Percentiles rank a stretch among this genome's conserved stretches.
These are phyloP conservation scores for Elsinoe perseae DNA, from an alignment of 2,329 filamentous ascomycete species.

Conservation along the genomic window DNA sequence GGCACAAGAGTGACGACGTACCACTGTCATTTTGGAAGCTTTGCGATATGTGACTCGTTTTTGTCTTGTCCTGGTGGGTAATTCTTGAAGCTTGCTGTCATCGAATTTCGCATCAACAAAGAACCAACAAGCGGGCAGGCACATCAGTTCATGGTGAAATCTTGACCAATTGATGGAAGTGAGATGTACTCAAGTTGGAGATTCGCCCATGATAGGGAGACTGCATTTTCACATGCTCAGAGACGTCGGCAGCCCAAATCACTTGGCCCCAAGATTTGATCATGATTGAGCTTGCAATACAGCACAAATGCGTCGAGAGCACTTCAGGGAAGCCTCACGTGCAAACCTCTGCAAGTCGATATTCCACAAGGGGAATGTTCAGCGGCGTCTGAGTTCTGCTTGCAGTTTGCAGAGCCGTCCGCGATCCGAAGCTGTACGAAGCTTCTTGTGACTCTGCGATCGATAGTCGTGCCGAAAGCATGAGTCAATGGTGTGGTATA, in stretches of 20 bases:
- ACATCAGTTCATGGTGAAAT: constrained; percentile 7
- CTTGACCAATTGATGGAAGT: neutral
- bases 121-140: constrained; percentile 13
- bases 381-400: too few species aligned
- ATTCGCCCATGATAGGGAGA: neutral
- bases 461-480: too few species aligned
- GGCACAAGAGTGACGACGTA: constrained; percentile 4
- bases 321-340: too few species aligned
- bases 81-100: neutral
- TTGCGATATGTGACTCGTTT: neutral
- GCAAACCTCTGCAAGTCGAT: too few species aligned
- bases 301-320: too few species aligned
- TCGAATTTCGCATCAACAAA: constrained; percentile 14
- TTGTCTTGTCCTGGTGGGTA: neutral
- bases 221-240: neutral
- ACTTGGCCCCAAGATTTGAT: too few species aligned
- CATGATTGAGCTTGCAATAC: too few species aligned
- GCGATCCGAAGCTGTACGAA: too few species aligned
- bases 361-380: too few species aligned
- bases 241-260: too few species aligned
- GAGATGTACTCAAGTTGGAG: neutral
- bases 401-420: too few species aligned
- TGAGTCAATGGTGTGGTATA: neutral
- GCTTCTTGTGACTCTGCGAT: too few species aligned
- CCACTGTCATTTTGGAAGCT: neutral